Evolutionary conservation across 495 filamentous ascomycete genomes (phyloP).

Genomic region (Penicillium atrosanguineum): DNA sequence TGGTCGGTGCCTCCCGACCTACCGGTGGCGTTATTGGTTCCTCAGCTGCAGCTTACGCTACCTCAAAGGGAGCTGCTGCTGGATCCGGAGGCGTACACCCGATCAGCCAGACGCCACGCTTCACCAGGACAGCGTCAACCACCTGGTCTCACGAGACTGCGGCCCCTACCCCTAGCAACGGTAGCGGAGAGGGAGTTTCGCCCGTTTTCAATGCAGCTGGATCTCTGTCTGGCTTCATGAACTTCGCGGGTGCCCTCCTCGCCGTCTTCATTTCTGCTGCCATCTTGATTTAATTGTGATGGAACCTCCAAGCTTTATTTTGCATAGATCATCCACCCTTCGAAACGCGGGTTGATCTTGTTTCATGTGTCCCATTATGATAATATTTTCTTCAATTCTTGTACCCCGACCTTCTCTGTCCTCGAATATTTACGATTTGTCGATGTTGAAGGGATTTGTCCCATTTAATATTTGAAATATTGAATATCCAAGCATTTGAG

Average conservation of each 20-base stretch:
- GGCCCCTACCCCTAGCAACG: constrained; percentile 14
- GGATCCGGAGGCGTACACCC: constrained; percentile 11
- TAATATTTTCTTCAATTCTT: no score
- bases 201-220: constrained; percentile 29
- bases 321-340: no score
- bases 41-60: neutral
- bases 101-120: constrained; percentile 11
- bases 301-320: no score
- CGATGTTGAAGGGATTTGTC: no score
- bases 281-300: no score
- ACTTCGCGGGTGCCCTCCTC: constrained; percentile 5
- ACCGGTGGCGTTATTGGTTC: neutral
- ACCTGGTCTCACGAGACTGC: constrained; percentile 9
- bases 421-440: no score
- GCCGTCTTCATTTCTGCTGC: neutral
- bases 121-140: constrained; percentile 18
- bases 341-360: no score
- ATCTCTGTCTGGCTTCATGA: constrained; percentile 3
- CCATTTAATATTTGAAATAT: no score
- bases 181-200: constrained; percentile 18
- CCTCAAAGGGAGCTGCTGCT: neutral
- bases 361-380: no score
- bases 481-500: no score
- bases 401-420: no score
- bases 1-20: neutral